Evolutionary conservation across 2,329 filamentous ascomycete species (phyloP), one percentile per base, ranked within the genome.

Genomic region (Chaetomiaceae sp.): DNA sequence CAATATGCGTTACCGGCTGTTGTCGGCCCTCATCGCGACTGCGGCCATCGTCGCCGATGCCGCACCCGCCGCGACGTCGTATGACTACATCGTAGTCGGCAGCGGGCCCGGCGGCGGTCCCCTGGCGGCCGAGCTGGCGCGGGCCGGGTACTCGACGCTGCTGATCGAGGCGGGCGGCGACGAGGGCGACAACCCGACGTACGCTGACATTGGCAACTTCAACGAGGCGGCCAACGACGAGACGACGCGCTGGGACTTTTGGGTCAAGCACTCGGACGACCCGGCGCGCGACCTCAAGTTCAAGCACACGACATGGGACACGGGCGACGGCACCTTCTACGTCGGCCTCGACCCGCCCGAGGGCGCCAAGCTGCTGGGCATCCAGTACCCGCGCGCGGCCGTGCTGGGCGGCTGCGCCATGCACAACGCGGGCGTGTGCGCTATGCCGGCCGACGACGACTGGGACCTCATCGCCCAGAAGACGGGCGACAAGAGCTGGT

Each of bases 131-230:
- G 73, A 79, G 33, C 72, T 85, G 20, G 81, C 81, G 6, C 65
- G 79, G 30, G 78, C 78, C 17, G 81, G 81, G 35, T 74, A 77
- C 68, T 78, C 74, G 57, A 78, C 78, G 3, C 73, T 85, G 7
- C 70, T 85, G 9, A 74, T 85, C 45, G 81, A 85, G 57, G 81
- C 80, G 6, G 81, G 80, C 42, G 76, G 80, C 50, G 81, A 85
- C 57, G 73, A 82, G 57, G 75, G 73, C 34, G 62, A 64, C 19
- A 64, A 68, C 42, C 64, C 70, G 52, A 71, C 74, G 51, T 71
- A 76, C 55, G 67, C 71, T 13, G 71, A 79, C 7, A 73, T 78
- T 16, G 70, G 69, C 2, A 70, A 74, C 57, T 73, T 74, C 55
- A 70, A 72, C 40, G 68, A 71, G 50, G 73, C 73, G 8, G 76